Conservation (phyloP, 2,329 filamentous ascomycete species). For the Thielaviopsis euricoi region DNA sequence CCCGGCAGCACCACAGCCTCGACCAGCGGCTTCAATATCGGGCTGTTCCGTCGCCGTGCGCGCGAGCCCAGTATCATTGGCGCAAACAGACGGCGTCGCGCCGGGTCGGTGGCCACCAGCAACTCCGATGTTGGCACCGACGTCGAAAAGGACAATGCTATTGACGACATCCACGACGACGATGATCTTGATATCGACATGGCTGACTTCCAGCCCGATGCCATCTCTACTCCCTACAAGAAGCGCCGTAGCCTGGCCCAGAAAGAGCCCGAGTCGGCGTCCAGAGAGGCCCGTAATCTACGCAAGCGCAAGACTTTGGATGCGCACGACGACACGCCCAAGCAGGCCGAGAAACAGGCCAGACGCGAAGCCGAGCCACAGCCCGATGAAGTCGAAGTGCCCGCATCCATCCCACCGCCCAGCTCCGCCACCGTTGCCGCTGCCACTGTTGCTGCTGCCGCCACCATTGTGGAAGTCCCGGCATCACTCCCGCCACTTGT, state of each 20-base stretch:
- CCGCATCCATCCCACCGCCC: constrained; percentile 8
- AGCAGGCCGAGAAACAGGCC: constrained; percentile 22
- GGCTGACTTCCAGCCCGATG: constrained; percentile 43
- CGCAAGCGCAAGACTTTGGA: constrained; percentile 41
- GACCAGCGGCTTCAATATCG: constrained; percentile 37
- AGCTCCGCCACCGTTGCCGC: background rate
- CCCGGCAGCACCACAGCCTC: constrained; percentile 28
- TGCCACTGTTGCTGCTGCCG: background rate
- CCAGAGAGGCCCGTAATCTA: constrained; percentile 3
- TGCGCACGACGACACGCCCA: constrained; percentile 20
- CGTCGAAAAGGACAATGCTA: constrained; percentile 13
- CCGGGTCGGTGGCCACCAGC: constrained; percentile 10
- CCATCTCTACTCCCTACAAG: constrained; percentile 48
- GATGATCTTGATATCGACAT: constrained; percentile 26
- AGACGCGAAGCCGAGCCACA: constrained; percentile 15
- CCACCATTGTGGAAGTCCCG: background rate
- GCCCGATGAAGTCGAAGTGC: constrained; percentile 6
- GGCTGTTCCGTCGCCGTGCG: constrained; percentile 37
- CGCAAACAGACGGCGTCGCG: constrained; percentile 27
- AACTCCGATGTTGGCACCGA: constrained; percentile 14
- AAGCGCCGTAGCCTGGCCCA: constrained; percentile 27
- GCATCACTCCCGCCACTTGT: background rate
- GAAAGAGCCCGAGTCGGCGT: background rate
- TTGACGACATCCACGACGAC: constrained; percentile 16
- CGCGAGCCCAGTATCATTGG: constrained; percentile 47